These are phyloP conservation scores for Monilinia vaccinii-corymbosi DNA, from an alignment of 2,329 filamentous ascomycete genomes.

Conservation along the genomic window DNA sequence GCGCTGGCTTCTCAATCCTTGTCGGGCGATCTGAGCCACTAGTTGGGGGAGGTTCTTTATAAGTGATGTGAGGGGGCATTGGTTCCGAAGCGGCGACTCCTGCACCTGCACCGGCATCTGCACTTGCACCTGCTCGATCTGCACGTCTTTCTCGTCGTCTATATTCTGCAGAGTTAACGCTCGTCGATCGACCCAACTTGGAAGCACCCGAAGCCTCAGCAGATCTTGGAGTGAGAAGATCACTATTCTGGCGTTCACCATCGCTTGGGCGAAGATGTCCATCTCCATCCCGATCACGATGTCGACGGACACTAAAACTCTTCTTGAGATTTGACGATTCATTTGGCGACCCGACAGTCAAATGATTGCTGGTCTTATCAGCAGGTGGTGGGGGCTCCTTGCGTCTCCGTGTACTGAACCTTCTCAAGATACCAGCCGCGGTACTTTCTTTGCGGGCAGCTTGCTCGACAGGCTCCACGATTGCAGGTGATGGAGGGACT, in stretches of 20 bases:
- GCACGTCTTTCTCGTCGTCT: constrained; percentile 53
- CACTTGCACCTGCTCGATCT: too few relatives aligned
- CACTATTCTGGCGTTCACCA: constrained; percentile 65
- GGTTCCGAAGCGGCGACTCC: constrained; percentile 40
- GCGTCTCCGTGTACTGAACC: constrained; percentile 81
- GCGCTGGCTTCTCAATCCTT: constrained; percentile 40
- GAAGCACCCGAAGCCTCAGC: constrained; percentile 50
- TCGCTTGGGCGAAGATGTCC: constrained; percentile 45
- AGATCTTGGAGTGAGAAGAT: constrained; percentile 57
- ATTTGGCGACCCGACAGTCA: constrained; percentile 71
- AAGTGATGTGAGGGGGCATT: constrained; percentile 38
- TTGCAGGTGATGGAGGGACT: constrained; percentile 37
- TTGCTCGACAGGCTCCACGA: constrained; percentile 49
- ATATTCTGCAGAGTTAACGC: constrained; percentile 81
- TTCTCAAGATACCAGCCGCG: constrained; percentile 71
- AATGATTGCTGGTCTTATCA: constrained; percentile 49
- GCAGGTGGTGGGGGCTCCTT: constrained; percentile 48
- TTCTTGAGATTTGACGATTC: constrained; percentile 64
- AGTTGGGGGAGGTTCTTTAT: constrained; percentile 60
- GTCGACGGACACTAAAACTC: constrained; percentile 75
- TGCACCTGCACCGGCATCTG: constrained; percentile 43
- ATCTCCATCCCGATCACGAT: constrained; percentile 40
- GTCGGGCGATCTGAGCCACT: constrained; percentile 72
- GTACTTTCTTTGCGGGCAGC: constrained; percentile 77
- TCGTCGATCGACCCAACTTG: constrained; percentile 77